These are phyloP conservation scores for Coemansia javaensis DNA, from an alignment of 192 early-diverging fungal species.

Conservation along the genomic window DNA sequence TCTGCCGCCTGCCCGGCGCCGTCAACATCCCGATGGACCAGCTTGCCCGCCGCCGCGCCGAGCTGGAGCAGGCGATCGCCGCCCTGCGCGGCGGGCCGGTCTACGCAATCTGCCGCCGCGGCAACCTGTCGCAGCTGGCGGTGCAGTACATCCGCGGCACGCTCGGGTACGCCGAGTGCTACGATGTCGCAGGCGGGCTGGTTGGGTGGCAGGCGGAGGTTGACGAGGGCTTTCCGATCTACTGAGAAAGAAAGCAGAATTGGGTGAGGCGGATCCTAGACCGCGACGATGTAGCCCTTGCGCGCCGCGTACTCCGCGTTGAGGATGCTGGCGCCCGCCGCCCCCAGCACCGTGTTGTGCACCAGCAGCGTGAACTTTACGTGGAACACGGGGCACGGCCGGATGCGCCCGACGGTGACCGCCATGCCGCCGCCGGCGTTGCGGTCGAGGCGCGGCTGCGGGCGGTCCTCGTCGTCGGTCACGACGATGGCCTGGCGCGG, in stretches of 20 bases:
- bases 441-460: conserved; percentile 92
- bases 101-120: conserved; percentile 80
- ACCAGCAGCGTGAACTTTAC: conserved; percentile 85
- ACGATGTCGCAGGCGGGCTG: conserved; percentile 82
- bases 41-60: conserved; percentile 20
- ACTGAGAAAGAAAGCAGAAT: conserved; percentile 36
- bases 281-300: conserved; percentile 66
- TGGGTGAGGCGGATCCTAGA: neutral
- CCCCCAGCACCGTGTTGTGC: conserved; percentile 96
- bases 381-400: conserved; percentile 81
- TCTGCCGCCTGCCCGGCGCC: conserved; percentile 69
- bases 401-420: conserved; percentile 89
- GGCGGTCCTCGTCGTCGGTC: conserved; percentile 71
- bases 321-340: conserved; percentile 88
- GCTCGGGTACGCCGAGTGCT: conserved; percentile 56
- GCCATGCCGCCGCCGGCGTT: conserved; percentile 78
- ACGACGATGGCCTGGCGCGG: conserved; percentile 74
- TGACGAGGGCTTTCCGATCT: conserved; percentile 77
- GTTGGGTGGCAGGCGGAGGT: conserved; percentile 68
- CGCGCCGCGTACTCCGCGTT: conserved; percentile 92
- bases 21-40: conserved; percentile 56
- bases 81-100: conserved; percentile 52
- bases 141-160: conserved; percentile 67
- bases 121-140: conserved; percentile 87
- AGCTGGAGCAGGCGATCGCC: conserved; percentile 39